A percentile compares a stretch with the other conserved stretches of the same genome.
phyloP scores from a whole-genome alignment of 306 rosid genomes.

The Mimosa pudica region DNA sequence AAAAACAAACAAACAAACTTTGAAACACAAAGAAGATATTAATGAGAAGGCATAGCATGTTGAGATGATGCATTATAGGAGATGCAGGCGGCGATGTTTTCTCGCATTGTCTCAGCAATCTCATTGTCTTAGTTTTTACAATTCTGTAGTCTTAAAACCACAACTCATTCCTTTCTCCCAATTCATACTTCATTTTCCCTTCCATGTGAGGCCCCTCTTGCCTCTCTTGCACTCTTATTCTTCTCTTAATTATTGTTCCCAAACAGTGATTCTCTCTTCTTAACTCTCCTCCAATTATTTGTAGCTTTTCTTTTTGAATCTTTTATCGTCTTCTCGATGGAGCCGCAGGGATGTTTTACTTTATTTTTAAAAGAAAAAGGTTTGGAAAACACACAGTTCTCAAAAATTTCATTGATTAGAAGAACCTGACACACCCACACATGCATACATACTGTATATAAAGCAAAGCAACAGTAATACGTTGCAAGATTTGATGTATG shows the following conservation, averaged over 20 bases:
- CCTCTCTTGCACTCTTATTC: neutral
- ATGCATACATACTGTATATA: no score
- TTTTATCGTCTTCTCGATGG: neutral
- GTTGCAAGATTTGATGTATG: no score
- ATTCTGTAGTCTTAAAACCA: neutral
- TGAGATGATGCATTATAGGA: neutral
- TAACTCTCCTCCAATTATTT: neutral
- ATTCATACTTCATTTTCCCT: neutral
- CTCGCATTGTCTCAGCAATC: neutral
- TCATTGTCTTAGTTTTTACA: neutral
- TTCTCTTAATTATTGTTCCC: neutral
- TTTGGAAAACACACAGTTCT: no score
- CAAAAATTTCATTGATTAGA: no score
- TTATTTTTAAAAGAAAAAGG: no score
- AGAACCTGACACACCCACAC: no score
- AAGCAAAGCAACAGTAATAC: no score
- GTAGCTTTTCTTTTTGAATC: neutral
- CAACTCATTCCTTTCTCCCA: neutral
- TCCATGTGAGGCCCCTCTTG: neutral
- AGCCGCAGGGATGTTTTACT: neutral
- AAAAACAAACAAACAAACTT: neutral
- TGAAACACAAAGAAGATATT: neutral
- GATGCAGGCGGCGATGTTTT: constrained; percentile 7
- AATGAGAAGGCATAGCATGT: neutral
- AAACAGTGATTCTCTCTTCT: neutral